phyloP scores from a whole-genome alignment of 352 stramenopile species.

The Phytophthora pisi region DNA sequence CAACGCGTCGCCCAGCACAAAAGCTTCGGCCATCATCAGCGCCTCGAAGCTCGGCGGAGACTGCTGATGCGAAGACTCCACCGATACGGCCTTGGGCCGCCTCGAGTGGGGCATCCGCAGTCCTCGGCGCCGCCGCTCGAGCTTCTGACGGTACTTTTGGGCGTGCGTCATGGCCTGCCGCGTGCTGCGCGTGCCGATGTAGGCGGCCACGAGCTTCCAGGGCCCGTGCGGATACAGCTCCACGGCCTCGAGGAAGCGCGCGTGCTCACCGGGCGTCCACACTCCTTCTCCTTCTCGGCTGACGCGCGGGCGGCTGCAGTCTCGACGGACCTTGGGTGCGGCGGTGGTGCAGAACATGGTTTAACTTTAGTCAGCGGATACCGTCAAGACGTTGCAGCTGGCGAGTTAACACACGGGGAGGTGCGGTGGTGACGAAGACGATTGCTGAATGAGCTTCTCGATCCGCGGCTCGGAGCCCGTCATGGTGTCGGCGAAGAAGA shows the following conservation, averaged over 20 bases:
- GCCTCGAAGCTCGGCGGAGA: constrained; percentile 16
- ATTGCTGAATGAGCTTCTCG: constrained; percentile 24
- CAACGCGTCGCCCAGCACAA: not conserved
- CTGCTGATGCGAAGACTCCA: not conserved
- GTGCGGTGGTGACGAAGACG: constrained; percentile 1
- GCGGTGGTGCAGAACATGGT: not conserved
- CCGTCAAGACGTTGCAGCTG: not conserved
- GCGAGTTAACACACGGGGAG: not conserved
- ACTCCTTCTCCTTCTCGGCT: constrained; percentile 45
- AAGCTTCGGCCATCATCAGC: constrained; percentile 5
- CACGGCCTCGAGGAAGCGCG: constrained; percentile 53
- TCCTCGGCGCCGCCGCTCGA: constrained; percentile 42
- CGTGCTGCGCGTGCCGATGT: constrained; percentile 52
- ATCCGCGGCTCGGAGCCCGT: not conserved
- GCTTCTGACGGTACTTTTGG: constrained; percentile 55
- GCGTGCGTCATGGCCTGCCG: constrained; percentile 54
- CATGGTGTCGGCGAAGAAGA: not conserved
- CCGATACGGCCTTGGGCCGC: not conserved
- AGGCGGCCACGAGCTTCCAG: constrained; percentile 56
- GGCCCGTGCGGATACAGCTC: constrained; percentile 53
- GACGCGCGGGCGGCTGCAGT: constrained; percentile 29
- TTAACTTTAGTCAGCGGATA: not conserved
- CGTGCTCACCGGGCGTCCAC: constrained; percentile 48
- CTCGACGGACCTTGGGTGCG: constrained; percentile 11
- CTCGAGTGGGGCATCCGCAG: constrained; percentile 18